Percentiles rank a stretch among this genome's conserved stretches.
phyloP scores from a whole-genome alignment of 1,284 basidiomycete species.

The Pyrrhoderma noxium region DNA sequence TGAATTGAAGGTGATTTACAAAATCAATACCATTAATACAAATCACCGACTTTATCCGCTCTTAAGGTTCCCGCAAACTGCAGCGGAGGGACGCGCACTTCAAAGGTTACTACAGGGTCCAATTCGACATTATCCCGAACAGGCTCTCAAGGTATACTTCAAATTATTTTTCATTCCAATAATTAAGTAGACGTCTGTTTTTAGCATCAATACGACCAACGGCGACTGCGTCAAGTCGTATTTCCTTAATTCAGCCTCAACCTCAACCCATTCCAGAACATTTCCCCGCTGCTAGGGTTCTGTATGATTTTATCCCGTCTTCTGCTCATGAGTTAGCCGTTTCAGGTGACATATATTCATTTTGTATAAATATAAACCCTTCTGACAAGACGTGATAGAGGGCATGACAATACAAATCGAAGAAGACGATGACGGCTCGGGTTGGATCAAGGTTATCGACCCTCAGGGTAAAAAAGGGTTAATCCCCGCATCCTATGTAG shows the following conservation, averaged over 20 bases:
- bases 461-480: slow-evolving; percentile 54
- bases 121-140: slow-evolving; percentile 27
- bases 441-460: slow-evolving; percentile 75
- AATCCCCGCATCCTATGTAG: slow-evolving; percentile 72
- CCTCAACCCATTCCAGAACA: slow-evolving; percentile 30
- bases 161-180: not conserved
- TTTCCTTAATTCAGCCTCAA: slow-evolving; percentile 33
- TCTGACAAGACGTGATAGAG: slow-evolving; percentile 36
- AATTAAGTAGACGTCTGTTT: slow-evolving; percentile 15
- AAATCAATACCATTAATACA: not conserved
- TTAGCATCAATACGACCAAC: slow-evolving; percentile 14
- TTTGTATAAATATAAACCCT: slow-evolving; percentile 21
- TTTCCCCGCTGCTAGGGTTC: slow-evolving; percentile 46
- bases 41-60: not conserved
- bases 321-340: slow-evolving; percentile 70
- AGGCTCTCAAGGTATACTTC: slow-evolving; percentile 24
- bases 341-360: slow-evolving; percentile 39
- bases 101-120: slow-evolving; percentile 20
- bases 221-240: slow-evolving; percentile 8
- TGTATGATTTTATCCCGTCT: slow-evolving; percentile 64
- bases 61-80: slow-evolving; percentile 71
- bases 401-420: slow-evolving; percentile 52
- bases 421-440: slow-evolving; percentile 75
- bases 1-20: slow-evolving; percentile 62
- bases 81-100: slow-evolving; percentile 25